Percentiles rank a stretch among this genome's conserved stretches.
phyloP scores from a whole-genome alignment of 805 yeast genomes.

The Pichia paraexigua region DNA sequence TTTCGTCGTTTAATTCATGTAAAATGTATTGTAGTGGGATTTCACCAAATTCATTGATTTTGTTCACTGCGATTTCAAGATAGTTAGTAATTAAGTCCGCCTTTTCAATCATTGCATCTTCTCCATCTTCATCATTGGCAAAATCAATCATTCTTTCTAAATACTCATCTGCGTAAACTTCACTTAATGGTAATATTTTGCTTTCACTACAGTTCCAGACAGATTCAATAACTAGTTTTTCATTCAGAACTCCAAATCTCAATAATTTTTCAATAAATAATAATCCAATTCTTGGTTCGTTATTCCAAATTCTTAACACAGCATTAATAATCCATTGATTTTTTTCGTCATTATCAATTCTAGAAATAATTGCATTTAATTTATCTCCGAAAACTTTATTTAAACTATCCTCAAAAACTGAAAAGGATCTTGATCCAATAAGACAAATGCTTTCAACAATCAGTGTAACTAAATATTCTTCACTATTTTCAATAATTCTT shows the following conservation, averaged over 20 bases:
- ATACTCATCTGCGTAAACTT: slow-evolving; percentile 38
- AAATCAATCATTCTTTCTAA: slow-evolving; percentile 21
- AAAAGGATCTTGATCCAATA: slow-evolving; percentile 82
- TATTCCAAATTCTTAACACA: slow-evolving; percentile 56
- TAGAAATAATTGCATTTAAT: slow-evolving; percentile 20
- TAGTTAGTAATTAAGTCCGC: slow-evolving; percentile 8
- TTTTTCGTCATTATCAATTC: slow-evolving; percentile 20
- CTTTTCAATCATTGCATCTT: slow-evolving; percentile 17
- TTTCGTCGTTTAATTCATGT: background rate
- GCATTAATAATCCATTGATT: slow-evolving; percentile 42
- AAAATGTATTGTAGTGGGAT: background rate
- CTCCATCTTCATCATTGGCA: slow-evolving; percentile 10
- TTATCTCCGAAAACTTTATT: slow-evolving; percentile 24
- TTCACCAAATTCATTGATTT: background rate
- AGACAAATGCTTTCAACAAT: slow-evolving; percentile 66
- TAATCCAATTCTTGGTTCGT: slow-evolving; percentile 57
- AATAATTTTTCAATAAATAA: slow-evolving; percentile 48
- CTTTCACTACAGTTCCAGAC: slow-evolving; percentile 19
- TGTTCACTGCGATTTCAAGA: slow-evolving; percentile 2
- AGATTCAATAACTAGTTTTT: slow-evolving; percentile 35
- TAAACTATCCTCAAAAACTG: slow-evolving; percentile 55
- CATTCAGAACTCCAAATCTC: slow-evolving; percentile 35
- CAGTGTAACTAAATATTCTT: slow-evolving; percentile 46
- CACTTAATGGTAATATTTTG: slow-evolving; percentile 31
- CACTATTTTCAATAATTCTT: slow-evolving; percentile 18